Base-by-base conservation (phyloP, 768 basidiomycete genomes). In the Trametes gibbosa region DNA sequence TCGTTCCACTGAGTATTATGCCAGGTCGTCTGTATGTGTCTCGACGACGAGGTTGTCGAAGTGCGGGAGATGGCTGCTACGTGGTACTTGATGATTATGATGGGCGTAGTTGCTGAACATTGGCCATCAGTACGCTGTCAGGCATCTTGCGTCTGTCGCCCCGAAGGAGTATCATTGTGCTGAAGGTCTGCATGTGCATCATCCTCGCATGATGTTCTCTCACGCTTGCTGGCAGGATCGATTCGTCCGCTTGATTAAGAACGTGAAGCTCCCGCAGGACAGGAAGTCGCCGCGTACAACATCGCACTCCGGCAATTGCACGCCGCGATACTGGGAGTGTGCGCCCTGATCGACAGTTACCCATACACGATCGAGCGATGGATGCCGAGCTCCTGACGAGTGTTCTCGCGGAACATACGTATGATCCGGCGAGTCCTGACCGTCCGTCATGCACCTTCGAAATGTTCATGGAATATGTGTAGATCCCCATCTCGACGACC, bases 301-400 rank as follows among this genome's bases (percentile, higher is more conserved):
- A 76, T 78, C 46, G 83, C 87, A 7, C 75, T 95, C 14, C 84
- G 92, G 25, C 84, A 88, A 68, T 82, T 91, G 23, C 94, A 97
- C 72, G 90, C 92, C 24, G 94, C 94, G 1, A 90, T 98, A 57
- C 79, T 98, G 48, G 96, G 96, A n/a, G 86, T 95, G 43, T 92
- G 92, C 63, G 92, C 96, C 5, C 77, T 98, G 32, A 84, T 98
- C 34, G 92, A 95, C 66, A 95, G 94, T 57, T 96, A 90, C 70
- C 96, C 96, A 0, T 97, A 97, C 74, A 95, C 94, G 1, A 89
- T 98, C 14, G 96, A 96, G 68, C 85, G 86, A 62, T 98, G 95
- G 89, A 87, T 96, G 83, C 92, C 95, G 0, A 86, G 47, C 79
- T 97, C 43, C 75, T 95, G 61, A 87, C 90, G 39, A 86, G 82